A percentile compares a stretch with the other conserved stretches of the same genome.
Evolutionary conservation across 352 stramenopile species (phyloP).

Genomic region (Phytopythium boreale): DNA sequence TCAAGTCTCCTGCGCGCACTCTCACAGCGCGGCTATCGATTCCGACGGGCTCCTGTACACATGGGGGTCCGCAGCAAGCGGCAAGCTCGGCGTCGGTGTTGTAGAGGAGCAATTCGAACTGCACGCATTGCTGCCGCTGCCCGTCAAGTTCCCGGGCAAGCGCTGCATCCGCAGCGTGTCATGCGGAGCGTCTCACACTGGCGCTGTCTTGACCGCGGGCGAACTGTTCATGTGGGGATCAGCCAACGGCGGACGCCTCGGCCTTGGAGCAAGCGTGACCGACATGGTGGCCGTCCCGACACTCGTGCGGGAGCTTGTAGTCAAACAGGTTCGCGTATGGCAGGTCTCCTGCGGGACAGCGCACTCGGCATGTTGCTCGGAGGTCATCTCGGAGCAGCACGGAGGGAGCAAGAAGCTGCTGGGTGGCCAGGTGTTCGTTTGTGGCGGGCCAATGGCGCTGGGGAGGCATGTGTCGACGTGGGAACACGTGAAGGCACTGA

Average conservation of each 20-base stretch:
- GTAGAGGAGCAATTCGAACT: constrained; percentile 82
- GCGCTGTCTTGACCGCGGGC: constrained; percentile 55
- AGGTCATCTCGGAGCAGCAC: constrained; percentile 54
- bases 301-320: constrained; percentile 74
- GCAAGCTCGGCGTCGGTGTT: constrained; percentile 88
- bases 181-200: constrained; percentile 85
- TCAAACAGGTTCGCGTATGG: constrained; percentile 67
- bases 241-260: constrained; percentile 89
- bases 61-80: constrained; percentile 82
- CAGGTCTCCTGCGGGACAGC: constrained; percentile 68
- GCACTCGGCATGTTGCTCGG: constrained; percentile 81
- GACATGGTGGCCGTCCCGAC: constrained; percentile 70
- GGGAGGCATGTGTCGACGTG: constrained; percentile 74
- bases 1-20: constrained; percentile 69
- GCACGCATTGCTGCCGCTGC: constrained; percentile 62
- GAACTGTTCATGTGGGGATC: constrained; percentile 91
- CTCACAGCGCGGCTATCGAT: constrained; percentile 86
- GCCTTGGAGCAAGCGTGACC: constrained; percentile 70
- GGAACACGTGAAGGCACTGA: constrained; percentile 56
- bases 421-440: constrained; percentile 87
- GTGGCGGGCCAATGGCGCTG: constrained; percentile 80
- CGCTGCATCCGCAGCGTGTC: constrained; percentile 76
- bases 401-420: constrained; percentile 55
- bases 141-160: constrained; percentile 63
- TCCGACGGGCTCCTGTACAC: constrained; percentile 76